Base-by-base conservation (phyloP, 768 basidiomycete species). In the Rhodotorula kratochvilovae region DNA sequence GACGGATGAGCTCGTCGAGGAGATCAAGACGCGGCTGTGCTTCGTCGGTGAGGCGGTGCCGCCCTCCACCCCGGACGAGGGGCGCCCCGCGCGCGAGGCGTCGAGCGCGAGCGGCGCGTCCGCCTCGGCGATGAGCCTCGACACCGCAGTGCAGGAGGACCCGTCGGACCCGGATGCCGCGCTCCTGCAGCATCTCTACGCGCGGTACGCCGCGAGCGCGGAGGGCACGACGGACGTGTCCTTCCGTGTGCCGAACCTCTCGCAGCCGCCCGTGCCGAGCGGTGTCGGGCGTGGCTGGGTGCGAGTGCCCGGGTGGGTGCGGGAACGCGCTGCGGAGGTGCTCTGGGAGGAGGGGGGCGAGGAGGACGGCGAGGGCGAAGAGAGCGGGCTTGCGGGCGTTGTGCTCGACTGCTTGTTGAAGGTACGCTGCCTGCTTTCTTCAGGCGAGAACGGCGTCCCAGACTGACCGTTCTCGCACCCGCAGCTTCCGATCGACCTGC, bases 291-390 rank as follows among this genome's bases (percentile, higher is more conserved):
- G 66, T 3, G 66, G 67, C 5, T 71, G 74, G 71, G 36, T 77
- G 7, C 46, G 59, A 42, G 62, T 98, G 55, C 95, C 95, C 2
- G 95, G 95, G 5, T 99, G 96, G 96, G 85, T 99, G 51, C 82
- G 95, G 54, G 95, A 98, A 79, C 84, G 94, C 23, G 89, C 89
- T 1, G 87, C 93, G 2, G 96, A 98, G 80, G 85, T 95, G 11
- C 82, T 97, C 17, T 97, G 96, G 72, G 90, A 91, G 78, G 88
- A 91, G 78, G 88, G 53, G 0, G 91, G 90, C 13, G 90, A 91
- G 78, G 88, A 91, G 77, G 88, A 55, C 6, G 91, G 90, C 12
- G 91, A 93, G 75, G 87, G 91, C 17, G 92, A 95, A 76, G 90
- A 92, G 80, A 85, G 85, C 71, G 92, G 90, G 71, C 82, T 94